Conservation (phyloP, 371 early-diverging fungal species). For the Saksenaea vasiformis region DNA sequence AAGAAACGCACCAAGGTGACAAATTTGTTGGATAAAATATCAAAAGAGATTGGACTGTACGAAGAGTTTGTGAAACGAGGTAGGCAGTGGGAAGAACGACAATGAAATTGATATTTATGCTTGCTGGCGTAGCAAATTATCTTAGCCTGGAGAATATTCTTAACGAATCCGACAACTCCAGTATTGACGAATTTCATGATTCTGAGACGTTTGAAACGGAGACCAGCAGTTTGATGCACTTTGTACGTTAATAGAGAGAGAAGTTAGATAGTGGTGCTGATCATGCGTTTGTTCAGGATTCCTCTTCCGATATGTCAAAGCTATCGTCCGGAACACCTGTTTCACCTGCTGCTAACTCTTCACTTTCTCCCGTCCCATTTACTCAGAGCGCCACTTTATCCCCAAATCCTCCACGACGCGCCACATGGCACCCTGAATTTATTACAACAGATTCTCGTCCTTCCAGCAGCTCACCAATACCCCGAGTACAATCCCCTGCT, state of each 20-base stretch:
- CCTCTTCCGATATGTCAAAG: slow-evolving; percentile 42
- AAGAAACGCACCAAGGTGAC: slow-evolving; percentile 49
- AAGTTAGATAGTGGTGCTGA: background rate
- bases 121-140: slow-evolving; percentile 36
- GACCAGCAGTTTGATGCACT: slow-evolving; percentile 32
- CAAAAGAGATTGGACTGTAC: slow-evolving; percentile 68
- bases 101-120: background rate
- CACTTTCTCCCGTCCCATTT: slow-evolving; percentile 14
- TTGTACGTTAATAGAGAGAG: slow-evolving; percentile 27
- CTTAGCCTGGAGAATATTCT: slow-evolving; percentile 56
- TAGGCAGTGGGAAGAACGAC: slow-evolving; percentile 20
- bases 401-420: slow-evolving; percentile 18
- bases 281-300: slow-evolving; percentile 29
- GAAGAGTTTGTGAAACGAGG: slow-evolving; percentile 79
- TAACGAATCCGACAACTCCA: slow-evolving; percentile 46
- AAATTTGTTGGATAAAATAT: slow-evolving; percentile 62
- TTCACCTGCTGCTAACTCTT: slow-evolving; percentile 17
- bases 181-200: slow-evolving; percentile 40
- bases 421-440: slow-evolving; percentile 6
- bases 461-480: slow-evolving; percentile 9
- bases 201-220: slow-evolving; percentile 42
- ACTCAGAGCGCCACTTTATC: slow-evolving; percentile 4
- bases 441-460: background rate
- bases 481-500: slow-evolving; percentile 14
- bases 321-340: slow-evolving; percentile 27